Conservation (phyloP, 371 early-diverging fungal species). For the Circinella umbellata region DNA sequence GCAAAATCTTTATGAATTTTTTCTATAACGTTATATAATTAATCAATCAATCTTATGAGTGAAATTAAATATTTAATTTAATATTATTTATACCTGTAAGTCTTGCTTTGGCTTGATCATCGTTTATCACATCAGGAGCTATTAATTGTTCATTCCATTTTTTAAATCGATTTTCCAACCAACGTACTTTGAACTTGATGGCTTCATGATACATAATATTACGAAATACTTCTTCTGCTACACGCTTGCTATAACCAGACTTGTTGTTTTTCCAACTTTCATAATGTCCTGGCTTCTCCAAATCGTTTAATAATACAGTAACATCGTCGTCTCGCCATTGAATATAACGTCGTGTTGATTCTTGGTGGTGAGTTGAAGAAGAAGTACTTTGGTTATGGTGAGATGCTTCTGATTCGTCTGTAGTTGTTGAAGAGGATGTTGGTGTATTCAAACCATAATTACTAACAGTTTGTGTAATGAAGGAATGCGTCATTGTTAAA, state of each 20-base stretch:
- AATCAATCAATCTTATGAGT: too few species aligned
- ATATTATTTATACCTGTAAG: slow-evolving; percentile 4
- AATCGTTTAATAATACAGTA: slow-evolving; percentile 30
- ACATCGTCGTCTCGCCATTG: slow-evolving; percentile 44
- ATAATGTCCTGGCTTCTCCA: slow-evolving; percentile 39
- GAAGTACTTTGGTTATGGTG: not conserved
- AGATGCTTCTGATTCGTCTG: not conserved
- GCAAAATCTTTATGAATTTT: slow-evolving; percentile 41
- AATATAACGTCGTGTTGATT: slow-evolving; percentile 33
- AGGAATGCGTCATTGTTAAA: slow-evolving; percentile 3
- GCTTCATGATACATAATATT: slow-evolving; percentile 43
- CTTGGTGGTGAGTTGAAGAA: not conserved
- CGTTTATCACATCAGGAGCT: slow-evolving; percentile 16
- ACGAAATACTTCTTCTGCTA: slow-evolving; percentile 36
- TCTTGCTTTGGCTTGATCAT: slow-evolving; percentile 6
- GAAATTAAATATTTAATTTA: not conserved
- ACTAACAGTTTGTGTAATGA: not conserved
- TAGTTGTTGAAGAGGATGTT: not conserved
- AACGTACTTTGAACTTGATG: slow-evolving; percentile 47
- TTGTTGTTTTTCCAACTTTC: slow-evolving; percentile 42
- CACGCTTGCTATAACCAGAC: slow-evolving; percentile 38
- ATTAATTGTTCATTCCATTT: slow-evolving; percentile 29
- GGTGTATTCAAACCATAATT: slow-evolving; percentile 3
- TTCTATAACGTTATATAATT: slow-evolving; percentile 13
- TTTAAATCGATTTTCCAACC: slow-evolving; percentile 38